A percentile compares a stretch with the other conserved stretches of the same genome.
Evolutionary conservation across 1,284 basidiomycete species (phyloP).

Genomic region (Ganoderma resinaceum): DNA sequence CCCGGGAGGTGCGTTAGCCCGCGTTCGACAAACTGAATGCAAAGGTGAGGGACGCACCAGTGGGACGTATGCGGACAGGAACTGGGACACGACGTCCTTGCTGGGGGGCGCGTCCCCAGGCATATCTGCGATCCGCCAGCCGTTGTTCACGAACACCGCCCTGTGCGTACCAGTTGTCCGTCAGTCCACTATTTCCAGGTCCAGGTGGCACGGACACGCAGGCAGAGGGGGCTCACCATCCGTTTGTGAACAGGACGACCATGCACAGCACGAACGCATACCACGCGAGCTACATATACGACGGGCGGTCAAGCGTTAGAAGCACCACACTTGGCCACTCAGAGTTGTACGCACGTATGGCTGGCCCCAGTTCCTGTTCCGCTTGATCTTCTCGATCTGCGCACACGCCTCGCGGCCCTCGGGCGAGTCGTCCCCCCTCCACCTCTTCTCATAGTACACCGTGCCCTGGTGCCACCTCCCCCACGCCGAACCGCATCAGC

Average conservation of each 20-base stretch:
- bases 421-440: conserved; percentile 12
- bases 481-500: no score
- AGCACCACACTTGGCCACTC: neutral
- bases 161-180: conserved; percentile 16
- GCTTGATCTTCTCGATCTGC: conserved; percentile 36
- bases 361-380: conserved; percentile 36
- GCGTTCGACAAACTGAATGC: neutral
- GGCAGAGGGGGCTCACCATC: conserved; percentile 32
- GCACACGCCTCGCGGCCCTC: conserved; percentile 19
- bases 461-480: conserved; percentile 40
- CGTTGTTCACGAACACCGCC: conserved; percentile 38
- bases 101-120: neutral
- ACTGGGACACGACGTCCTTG: conserved; percentile 32
- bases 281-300: conserved; percentile 34
- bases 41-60: conserved; percentile 30
- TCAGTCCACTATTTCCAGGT: neutral
- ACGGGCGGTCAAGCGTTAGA: neutral
- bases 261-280: conserved; percentile 38
- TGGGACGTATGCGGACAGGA: conserved; percentile 40
- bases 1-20: neutral
- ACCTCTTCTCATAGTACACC: conserved; percentile 34
- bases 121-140: conserved; percentile 34
- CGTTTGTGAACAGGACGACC: conserved; percentile 39
- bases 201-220: neutral
- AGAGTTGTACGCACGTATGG: conserved; percentile 33